phyloP scores from a whole-genome alignment of 805 yeast species.

The Gaillardinia entomophila region DNA sequence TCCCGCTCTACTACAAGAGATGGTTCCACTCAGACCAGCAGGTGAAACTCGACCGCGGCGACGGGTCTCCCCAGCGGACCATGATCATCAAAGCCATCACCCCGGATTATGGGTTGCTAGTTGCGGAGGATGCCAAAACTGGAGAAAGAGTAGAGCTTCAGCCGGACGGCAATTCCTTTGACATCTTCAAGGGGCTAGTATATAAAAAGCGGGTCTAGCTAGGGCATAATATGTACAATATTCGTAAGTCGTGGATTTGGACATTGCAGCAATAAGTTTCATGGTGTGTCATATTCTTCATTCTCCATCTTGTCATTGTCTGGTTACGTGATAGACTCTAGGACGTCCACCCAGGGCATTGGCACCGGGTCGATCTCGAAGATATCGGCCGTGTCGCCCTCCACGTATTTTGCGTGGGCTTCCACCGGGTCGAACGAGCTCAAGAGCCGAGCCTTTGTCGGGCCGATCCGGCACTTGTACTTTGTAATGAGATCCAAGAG shows the following conservation, averaged over 20 bases:
- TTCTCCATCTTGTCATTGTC: too few species aligned
- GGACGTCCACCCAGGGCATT: too few species aligned
- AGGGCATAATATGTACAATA: not conserved
- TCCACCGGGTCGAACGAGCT: too few species aligned
- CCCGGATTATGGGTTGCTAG: conserved; percentile 73
- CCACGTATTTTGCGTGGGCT: too few species aligned
- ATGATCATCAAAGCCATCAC: conserved; percentile 80
- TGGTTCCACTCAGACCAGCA: conserved; percentile 81
- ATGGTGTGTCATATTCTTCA: not conserved
- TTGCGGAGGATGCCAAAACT: conserved; percentile 60
- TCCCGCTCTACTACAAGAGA: conserved; percentile 64
- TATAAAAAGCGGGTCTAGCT: conserved; percentile 28
- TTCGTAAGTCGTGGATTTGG: too few species aligned
- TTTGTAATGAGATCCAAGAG: too few species aligned
- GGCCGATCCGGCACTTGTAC: too few species aligned
- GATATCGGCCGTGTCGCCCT: too few species aligned
- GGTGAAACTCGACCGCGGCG: conserved; percentile 55
- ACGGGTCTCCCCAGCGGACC: conserved; percentile 32
- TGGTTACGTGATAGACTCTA: too few species aligned
- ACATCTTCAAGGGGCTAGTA: conserved; percentile 85
- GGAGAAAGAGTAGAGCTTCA: conserved; percentile 66
- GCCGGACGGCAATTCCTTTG: conserved; percentile 97
- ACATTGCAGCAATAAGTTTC: too few species aligned
- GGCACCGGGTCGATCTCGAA: too few species aligned
- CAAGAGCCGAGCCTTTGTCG: too few species aligned